Conservation (phyloP, 495 filamentous ascomycete species). For the Lasiosphaeria ovina region DNA sequence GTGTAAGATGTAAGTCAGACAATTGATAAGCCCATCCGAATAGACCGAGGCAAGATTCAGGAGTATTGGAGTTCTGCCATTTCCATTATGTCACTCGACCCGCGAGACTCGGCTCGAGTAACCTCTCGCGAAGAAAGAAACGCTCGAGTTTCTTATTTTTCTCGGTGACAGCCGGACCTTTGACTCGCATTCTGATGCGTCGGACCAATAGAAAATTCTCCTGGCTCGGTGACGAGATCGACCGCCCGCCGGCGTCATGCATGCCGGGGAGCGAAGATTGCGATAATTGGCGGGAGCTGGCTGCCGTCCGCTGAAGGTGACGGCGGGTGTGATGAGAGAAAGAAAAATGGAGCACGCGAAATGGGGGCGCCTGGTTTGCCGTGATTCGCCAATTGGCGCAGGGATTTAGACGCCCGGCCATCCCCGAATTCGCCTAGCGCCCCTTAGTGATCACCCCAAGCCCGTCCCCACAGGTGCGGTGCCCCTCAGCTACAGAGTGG, state of each 20-base stretch:
- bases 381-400: conserved; percentile 33
- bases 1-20: too few species aligned
- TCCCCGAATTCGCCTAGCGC: conserved; percentile 22
- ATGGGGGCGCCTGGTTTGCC: conserved; percentile 19
- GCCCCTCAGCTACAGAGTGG: neutral
- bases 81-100: too few species aligned
- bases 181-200: neutral
- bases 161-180: neutral
- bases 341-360: conserved; percentile 14
- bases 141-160: neutral
- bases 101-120: too few species aligned
- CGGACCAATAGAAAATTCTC: conserved; percentile 1
- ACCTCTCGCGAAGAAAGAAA: too few species aligned
- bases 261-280: conserved; percentile 7
- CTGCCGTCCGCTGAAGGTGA: conserved; percentile 11
- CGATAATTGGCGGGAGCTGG: conserved; percentile 22
- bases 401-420: conserved; percentile 47
- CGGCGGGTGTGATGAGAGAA: conserved; percentile 26
- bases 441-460: conserved; percentile 24
- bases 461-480: conserved; percentile 26
- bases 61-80: too few species aligned
- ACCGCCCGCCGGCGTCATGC: conserved; percentile 2
- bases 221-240: conserved; percentile 1
- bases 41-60: too few species aligned
- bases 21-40: too few species aligned